A percentile compares a stretch with the other conserved stretches of the same genome.
phyloP scores from a whole-genome alignment of 371 early-diverging fungal genomes.

The Funneliformis caledonium region DNA sequence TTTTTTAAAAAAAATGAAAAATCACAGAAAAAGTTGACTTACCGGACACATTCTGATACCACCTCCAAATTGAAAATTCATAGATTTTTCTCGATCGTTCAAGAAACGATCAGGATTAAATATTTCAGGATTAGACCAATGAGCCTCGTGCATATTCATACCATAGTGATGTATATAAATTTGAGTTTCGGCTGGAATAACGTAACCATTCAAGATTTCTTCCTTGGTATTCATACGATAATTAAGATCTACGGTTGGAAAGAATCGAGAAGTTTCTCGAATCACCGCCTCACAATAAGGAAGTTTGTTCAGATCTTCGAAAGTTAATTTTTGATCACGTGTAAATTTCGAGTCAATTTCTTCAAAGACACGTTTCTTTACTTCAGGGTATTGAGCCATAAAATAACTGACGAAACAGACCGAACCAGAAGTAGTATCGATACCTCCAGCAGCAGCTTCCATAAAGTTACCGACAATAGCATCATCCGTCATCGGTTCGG shows the following conservation, averaged over 20 bases:
- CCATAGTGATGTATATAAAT: constrained; percentile 12
- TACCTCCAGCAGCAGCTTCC: background rate
- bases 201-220: background rate
- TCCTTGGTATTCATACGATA: background rate
- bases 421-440: background rate
- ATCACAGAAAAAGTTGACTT: background rate
- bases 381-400: constrained; percentile 12
- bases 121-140: constrained; percentile 11
- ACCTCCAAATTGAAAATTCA: constrained; percentile 6
- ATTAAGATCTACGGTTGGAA: background rate
- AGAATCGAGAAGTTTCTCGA: background rate
- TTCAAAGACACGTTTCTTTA: background rate
- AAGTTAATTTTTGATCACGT: background rate
- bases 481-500: too few relatives aligned
- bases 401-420: constrained; percentile 22
- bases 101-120: constrained; percentile 32
- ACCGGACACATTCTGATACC: constrained; percentile 1
- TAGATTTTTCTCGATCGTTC: background rate
- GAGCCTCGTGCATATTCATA: background rate
- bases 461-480: too few relatives aligned
- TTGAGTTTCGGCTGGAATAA: background rate
- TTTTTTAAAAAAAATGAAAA: too few relatives aligned
- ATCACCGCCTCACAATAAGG: constrained; percentile 17
- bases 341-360: constrained; percentile 2
- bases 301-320: constrained; percentile 8